Conservation (phyloP, 2,329 filamentous ascomycete species). For the Clarireedia sp. region DNA sequence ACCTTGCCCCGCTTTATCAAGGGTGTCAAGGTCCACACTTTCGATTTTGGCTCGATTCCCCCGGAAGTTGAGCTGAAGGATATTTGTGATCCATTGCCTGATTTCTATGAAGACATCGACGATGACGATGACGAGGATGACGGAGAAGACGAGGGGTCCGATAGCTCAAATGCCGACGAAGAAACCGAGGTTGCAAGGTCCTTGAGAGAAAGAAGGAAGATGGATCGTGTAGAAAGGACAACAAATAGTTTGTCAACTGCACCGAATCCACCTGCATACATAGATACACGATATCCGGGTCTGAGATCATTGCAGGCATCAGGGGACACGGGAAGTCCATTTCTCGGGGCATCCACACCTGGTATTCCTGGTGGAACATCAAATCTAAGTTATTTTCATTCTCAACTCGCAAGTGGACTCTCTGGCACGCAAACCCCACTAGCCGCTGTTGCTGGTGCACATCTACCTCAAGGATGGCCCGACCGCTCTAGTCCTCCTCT, state of each 20-base stretch:
- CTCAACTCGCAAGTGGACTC: conserved; percentile 61
- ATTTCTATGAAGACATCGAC: conserved; percentile 85
- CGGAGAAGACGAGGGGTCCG: conserved; percentile 32
- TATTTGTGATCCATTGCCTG: conserved; percentile 87
- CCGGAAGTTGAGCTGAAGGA: conserved; percentile 91
- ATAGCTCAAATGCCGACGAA: conserved; percentile 7
- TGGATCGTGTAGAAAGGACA: conserved; percentile 30
- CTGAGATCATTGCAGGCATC: conserved; percentile 23
- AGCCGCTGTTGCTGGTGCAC: conserved; percentile 68
- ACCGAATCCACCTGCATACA: conserved; percentile 31
- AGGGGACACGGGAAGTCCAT: conserved; percentile 46
- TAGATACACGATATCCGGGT: conserved; percentile 33
- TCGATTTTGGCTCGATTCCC: conserved; percentile 78
- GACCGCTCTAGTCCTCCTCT: conserved; percentile 23
- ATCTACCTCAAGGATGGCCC: conserved; percentile 46
- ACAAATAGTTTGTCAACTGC: conserved; percentile 19
- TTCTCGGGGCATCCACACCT: conserved; percentile 51
- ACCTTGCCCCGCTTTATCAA: conserved; percentile 92
- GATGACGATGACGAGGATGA: conserved; percentile 52
- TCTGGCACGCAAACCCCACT: conserved; percentile 73
- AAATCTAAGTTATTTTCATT: conserved; percentile 76
- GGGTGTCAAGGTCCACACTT: conserved; percentile 87
- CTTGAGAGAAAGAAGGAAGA: conserved; percentile 30
- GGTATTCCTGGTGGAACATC: conserved; percentile 64
- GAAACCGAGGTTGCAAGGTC: conserved; percentile 16